phyloP scores from a whole-genome alignment of 1,284 basidiomycete genomes.

The Moniliella sp. region DNA sequence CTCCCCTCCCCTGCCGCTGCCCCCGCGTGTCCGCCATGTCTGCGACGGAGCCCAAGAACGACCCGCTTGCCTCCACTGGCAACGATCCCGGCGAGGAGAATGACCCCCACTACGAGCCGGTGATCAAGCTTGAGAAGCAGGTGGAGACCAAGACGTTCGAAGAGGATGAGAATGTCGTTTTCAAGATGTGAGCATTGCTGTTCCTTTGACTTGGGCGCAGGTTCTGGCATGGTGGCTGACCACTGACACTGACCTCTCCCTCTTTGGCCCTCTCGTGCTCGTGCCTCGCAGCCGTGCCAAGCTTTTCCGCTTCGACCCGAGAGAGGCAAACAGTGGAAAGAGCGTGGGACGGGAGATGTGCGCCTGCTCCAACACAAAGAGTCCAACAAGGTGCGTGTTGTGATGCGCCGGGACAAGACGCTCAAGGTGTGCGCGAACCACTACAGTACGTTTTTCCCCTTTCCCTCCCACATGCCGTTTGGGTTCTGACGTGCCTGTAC shows the following conservation, averaged over 20 bases:
- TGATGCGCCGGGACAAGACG: slow-evolving; percentile 99
- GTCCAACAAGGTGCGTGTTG: slow-evolving; percentile 73
- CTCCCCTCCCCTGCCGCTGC: too few species aligned
- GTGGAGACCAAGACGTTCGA: slow-evolving; percentile 86
- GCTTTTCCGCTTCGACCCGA: slow-evolving; percentile 85
- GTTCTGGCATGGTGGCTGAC: too few species aligned
- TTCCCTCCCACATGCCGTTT: too few species aligned
- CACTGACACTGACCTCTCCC: too few species aligned
- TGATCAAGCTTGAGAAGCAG: slow-evolving; percentile 85
- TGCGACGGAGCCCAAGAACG: too few species aligned
- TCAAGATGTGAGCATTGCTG: too few species aligned
- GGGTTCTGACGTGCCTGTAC: too few species aligned
- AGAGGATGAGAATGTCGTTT: slow-evolving; percentile 74
- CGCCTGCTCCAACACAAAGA: slow-evolving; percentile 47
- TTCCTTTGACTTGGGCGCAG: too few species aligned
- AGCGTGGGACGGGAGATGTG: slow-evolving; percentile 42
- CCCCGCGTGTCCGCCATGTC: too few species aligned
- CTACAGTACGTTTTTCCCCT: slow-evolving; percentile 54
- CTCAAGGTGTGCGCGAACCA: slow-evolving; percentile 99
- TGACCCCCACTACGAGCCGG: slow-evolving; percentile 86
- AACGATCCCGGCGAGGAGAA: slow-evolving; percentile 1
- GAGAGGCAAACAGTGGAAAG: slow-evolving; percentile 75
- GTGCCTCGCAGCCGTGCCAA: too few species aligned
- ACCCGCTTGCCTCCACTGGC: too few species aligned
- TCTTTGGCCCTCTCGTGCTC: too few species aligned